These are phyloP conservation scores for Antitrichia curtipendula DNA, from an alignment of 225 moss, liverwort and hornwort species.

Conservation along the genomic window DNA sequence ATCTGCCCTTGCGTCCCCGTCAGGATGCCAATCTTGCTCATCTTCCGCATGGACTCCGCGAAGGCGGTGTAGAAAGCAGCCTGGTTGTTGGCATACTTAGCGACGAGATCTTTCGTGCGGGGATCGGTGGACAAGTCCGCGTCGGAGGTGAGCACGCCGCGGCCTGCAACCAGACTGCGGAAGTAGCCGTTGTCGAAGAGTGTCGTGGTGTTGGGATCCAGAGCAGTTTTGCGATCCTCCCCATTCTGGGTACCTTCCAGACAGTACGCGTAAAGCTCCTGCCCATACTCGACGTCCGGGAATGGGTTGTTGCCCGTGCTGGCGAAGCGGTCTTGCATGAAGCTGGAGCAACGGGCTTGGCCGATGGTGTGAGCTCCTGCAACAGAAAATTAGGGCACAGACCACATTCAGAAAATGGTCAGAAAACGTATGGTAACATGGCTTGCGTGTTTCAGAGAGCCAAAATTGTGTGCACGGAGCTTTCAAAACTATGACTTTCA, in stretches of 20 bases:
- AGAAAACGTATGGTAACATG: too few relatives aligned
- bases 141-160: slow-evolving; percentile 33
- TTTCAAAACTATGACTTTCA: neutral
- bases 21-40: slow-evolving; percentile 32
- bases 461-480: neutral
- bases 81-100: slow-evolving; percentile 11
- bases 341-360: slow-evolving; percentile 22
- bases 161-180: slow-evolving; percentile 5
- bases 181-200: slow-evolving; percentile 41
- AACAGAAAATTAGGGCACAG: neutral
- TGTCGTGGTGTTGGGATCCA: slow-evolving; percentile 18
- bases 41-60: slow-evolving; percentile 13
- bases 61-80: slow-evolving; percentile 19
- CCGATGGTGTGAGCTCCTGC: slow-evolving; percentile 42
- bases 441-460: neutral
- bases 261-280: slow-evolving; percentile 4
- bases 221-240: slow-evolving; percentile 1
- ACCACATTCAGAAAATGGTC: neutral
- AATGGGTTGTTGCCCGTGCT: slow-evolving; percentile 21
- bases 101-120: neutral
- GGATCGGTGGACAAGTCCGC: neutral
- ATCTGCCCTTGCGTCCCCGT: slow-evolving; percentile 46
- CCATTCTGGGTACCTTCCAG: slow-evolving; percentile 1
- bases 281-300: neutral
- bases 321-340: slow-evolving; percentile 18